Conservation (phyloP, 2,329 filamentous ascomycete species). For the Rosellinia necatrix region DNA sequence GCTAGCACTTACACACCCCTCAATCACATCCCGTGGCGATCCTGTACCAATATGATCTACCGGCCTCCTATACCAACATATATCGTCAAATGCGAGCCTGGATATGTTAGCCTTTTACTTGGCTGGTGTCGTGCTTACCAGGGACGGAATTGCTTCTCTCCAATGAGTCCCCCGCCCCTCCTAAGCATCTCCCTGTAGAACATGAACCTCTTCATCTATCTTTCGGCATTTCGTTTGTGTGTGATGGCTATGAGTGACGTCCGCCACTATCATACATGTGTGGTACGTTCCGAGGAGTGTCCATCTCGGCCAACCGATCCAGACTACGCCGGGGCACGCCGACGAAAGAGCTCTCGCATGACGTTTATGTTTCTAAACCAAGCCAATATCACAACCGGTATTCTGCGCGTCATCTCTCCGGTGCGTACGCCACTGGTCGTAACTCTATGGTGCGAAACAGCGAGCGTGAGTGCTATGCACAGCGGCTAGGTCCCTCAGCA, state of each 20-base stretch:
- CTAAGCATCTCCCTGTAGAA: constrained; percentile 17
- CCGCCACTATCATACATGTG: constrained; percentile 15
- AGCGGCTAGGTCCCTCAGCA: constrained; percentile 29
- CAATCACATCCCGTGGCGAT: neutral
- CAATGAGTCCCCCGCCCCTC: neutral
- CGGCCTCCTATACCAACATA: neutral
- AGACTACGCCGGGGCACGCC: constrained; percentile 4
- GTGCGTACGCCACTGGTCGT: constrained; percentile 6
- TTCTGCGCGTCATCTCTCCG: neutral
- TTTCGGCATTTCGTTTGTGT: constrained; percentile 15
- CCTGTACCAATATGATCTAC: neutral
- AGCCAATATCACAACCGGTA: constrained; percentile 14
- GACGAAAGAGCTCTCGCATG: constrained; percentile 3
- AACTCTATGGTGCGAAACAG: constrained; percentile 13
- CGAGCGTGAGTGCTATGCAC: constrained; percentile 17
- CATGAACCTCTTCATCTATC: constrained; percentile 11
- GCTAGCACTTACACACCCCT: neutral
- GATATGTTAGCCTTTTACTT: neutral
- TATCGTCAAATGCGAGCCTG: neutral
- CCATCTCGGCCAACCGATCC: neutral
- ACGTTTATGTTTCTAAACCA: constrained; percentile 13
- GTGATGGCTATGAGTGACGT: constrained; percentile 18
- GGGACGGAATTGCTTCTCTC: constrained; percentile 11
- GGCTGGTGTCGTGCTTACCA: neutral
- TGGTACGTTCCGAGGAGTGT: constrained; percentile 13